Conservation (phyloP, 1,284 basidiomycete genomes). For the Termitomyces sp. region DNA sequence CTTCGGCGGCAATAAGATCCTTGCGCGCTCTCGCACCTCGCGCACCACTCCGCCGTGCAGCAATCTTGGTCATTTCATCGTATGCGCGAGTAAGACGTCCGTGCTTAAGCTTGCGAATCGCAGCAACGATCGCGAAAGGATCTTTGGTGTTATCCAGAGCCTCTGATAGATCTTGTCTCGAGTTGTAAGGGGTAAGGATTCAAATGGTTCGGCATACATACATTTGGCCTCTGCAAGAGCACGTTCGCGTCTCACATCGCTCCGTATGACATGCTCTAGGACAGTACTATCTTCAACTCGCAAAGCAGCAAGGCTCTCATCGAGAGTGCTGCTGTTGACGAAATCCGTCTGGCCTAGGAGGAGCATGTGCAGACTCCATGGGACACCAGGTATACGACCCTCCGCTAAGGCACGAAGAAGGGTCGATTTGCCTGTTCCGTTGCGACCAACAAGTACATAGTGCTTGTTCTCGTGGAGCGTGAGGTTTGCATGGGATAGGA, state of each 20-base stretch:
- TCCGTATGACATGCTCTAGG: slow-evolving; percentile 28
- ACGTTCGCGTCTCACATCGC: slow-evolving; percentile 26
- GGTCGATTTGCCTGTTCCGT: slow-evolving; percentile 21
- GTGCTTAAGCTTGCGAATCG: slow-evolving; percentile 21
- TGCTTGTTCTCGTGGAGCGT: slow-evolving; percentile 18
- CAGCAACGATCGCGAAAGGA: slow-evolving; percentile 22
- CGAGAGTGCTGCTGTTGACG: slow-evolving; percentile 13
- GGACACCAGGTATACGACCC: slow-evolving; percentile 19
- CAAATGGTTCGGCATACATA: slow-evolving; percentile 4
- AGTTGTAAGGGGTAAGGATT: neutral
- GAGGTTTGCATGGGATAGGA: slow-evolving; percentile 18
- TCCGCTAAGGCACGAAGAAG: slow-evolving; percentile 21
- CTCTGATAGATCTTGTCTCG: slow-evolving; percentile 21
- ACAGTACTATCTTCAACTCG: slow-evolving; percentile 14
- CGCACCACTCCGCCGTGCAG: slow-evolving; percentile 53
- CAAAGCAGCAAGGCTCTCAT: slow-evolving; percentile 9
- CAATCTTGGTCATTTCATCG: slow-evolving; percentile 48
- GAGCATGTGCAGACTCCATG: slow-evolving; percentile 18
- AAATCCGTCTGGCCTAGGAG: slow-evolving; percentile 18
- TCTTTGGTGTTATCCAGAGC: slow-evolving; percentile 24
- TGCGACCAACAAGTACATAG: slow-evolving; percentile 21
- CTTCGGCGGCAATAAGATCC: slow-evolving; percentile 47
- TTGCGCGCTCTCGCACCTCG: slow-evolving; percentile 57
- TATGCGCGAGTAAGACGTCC: slow-evolving; percentile 29
- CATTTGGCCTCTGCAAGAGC: slow-evolving; percentile 25